Evolutionary conservation across 257 asterid species (phyloP).

Genomic region (Coffea eugenioides): DNA sequence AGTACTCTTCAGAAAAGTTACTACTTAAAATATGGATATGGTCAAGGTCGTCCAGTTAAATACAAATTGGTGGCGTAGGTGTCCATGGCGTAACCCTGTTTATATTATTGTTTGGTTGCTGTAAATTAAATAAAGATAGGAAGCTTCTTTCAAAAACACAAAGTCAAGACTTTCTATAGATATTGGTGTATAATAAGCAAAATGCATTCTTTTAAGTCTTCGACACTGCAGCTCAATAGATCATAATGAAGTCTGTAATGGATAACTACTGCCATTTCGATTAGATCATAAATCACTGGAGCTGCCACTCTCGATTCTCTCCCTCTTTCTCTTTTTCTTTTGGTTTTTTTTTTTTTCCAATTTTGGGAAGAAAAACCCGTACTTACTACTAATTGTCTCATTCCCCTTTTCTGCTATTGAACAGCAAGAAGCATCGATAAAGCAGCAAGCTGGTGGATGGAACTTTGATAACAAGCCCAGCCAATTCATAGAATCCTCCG

Average conservation of each 20-base stretch:
- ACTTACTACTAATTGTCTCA: neutral
- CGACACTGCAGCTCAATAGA: neutral
- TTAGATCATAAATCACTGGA: neutral
- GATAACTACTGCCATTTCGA: neutral
- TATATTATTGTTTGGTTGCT: neutral
- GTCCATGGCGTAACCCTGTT: neutral
- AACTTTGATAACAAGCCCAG: slow-evolving; percentile 20
- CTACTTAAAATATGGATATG: neutral
- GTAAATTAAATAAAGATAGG: neutral
- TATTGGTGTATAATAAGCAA: neutral
- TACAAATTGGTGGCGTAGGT: neutral
- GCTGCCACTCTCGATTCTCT: neutral
- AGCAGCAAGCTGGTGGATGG: slow-evolving; percentile 34
- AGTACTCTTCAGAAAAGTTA: neutral
- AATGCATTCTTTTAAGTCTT: neutral
- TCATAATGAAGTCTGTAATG: neutral
- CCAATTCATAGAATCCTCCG: slow-evolving; percentile 32
- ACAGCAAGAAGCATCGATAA: slow-evolving; percentile 50
- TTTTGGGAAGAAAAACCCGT: no score
- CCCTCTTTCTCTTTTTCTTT: no score
- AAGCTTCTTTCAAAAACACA: neutral
- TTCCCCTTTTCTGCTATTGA: neutral
- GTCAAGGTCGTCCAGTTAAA: neutral
- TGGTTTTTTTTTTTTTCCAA: neutral
- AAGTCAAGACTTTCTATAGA: neutral